phyloP scores from a whole-genome alignment of 176 grass and related monocot species.

The Carex littledalei region DNA sequence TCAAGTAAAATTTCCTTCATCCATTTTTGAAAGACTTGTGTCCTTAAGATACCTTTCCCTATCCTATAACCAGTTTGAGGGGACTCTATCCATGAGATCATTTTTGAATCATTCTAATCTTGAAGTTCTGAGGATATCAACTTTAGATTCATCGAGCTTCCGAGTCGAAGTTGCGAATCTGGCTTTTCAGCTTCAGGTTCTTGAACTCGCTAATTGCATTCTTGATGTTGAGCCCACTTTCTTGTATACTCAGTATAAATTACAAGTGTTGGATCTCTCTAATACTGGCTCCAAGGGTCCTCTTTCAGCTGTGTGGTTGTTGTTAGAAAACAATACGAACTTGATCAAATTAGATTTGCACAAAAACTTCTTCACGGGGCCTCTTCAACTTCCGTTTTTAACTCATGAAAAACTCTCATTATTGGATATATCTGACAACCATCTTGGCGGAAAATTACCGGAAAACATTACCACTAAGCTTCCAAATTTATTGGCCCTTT shows the following conservation, averaged over 20 bases:
- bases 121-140: no score
- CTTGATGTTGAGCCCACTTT: not conserved
- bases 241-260: no score
- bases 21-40: no score
- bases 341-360: not conserved
- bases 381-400: not conserved
- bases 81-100: no score
- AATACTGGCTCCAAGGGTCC: no score
- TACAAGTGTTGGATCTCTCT: no score
- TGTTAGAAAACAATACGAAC: conserved; percentile 20
- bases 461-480: conserved; percentile 14
- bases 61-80: no score
- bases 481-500: not conserved
- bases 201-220: conserved; percentile 23
- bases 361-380: conserved; percentile 25
- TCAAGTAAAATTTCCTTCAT: no score
- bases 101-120: no score
- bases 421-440: conserved; percentile 26
- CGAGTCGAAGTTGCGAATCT: conserved; percentile 7
- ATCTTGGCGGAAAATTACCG: not conserved
- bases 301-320: not conserved
- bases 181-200: conserved; percentile 5
- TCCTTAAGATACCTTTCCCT: no score
- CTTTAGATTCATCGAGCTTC: not conserved
- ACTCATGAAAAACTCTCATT: not conserved